Conservation (phyloP, 257 asterid genomes). For the Echites panduratus region DNA sequence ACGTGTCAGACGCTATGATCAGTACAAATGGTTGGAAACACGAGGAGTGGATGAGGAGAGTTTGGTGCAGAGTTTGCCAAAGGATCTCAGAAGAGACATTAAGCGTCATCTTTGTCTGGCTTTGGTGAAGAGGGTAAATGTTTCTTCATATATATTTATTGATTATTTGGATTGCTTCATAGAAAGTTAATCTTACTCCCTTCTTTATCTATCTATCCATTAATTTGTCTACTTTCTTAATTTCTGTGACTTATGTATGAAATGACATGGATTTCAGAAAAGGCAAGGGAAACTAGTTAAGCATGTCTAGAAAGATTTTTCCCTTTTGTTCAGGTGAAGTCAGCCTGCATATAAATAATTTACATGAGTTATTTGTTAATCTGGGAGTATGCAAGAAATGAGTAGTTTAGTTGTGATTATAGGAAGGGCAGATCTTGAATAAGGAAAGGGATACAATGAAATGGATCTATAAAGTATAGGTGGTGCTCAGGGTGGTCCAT, state of each 20-base stretch:
- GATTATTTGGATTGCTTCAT: background rate
- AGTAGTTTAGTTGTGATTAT: background rate
- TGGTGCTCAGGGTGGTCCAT: background rate
- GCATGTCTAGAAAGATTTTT: background rate
- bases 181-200: background rate
- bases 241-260: background rate
- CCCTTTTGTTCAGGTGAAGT: background rate
- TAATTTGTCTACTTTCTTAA: background rate
- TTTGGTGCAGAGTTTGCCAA: slow-evolving; percentile 85
- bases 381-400: background rate
- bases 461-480: background rate
- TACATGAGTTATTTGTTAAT: background rate
- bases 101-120: slow-evolving; percentile 98
- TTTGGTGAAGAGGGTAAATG: slow-evolving; percentile 83
- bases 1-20: slow-evolving; percentile 93
- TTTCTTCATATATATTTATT: slow-evolving; percentile 9
- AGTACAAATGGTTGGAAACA: slow-evolving; percentile 96
- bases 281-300: background rate
- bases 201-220: background rate
- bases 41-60: slow-evolving; percentile 96
- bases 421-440: background rate
- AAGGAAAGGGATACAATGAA: background rate
- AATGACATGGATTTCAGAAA: background rate
- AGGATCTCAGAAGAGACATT: slow-evolving; percentile 95
- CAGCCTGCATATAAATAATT: background rate